phyloP scores from a whole-genome alignment of 345 rosid genomes.

The Salix koriyanagi region DNA sequence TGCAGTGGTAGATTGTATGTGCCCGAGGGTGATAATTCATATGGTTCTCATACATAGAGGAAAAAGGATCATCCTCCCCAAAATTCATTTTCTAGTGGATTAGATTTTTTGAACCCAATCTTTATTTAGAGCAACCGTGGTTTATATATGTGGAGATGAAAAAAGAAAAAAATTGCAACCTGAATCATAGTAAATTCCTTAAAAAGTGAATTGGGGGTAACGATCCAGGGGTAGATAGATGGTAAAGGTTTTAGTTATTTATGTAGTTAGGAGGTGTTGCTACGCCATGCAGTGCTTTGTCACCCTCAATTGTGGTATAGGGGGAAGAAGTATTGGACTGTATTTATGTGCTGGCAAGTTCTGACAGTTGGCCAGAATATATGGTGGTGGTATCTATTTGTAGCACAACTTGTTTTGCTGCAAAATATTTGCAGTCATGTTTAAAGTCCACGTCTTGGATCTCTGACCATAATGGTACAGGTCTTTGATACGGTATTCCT shows the following conservation, averaged over 20 bases:
- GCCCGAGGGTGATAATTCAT: not conserved
- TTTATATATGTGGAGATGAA: not conserved
- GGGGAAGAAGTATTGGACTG: conserved; percentile 7
- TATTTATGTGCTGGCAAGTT: conserved; percentile 16
- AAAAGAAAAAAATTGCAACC: not conserved
- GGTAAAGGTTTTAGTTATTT: conserved; percentile 5
- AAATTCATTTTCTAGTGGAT: conserved; percentile 14
- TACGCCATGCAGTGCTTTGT: conserved; percentile 4
- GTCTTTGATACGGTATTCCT: not conserved
- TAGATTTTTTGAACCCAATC: conserved; percentile 21
- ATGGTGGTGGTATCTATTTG: conserved; percentile 6
- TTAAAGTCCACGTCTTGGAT: not conserved
- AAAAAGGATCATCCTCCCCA: not conserved
- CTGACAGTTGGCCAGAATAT: conserved; percentile 6
- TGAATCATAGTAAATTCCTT: conserved; percentile 1
- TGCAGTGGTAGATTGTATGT: conserved; percentile 50
- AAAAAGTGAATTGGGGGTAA: not conserved
- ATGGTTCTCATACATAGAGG: conserved; percentile 8
- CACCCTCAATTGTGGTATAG: not conserved
- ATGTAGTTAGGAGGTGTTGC: conserved; percentile 14
- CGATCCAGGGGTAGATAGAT: conserved; percentile 1
- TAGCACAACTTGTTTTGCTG: not conserved
- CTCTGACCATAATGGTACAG: not conserved
- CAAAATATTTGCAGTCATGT: not conserved
- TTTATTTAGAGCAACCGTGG: conserved; percentile 6